phyloP scores from a whole-genome alignment of 208 protist species.

The Wallacemonas sp. region DNA sequence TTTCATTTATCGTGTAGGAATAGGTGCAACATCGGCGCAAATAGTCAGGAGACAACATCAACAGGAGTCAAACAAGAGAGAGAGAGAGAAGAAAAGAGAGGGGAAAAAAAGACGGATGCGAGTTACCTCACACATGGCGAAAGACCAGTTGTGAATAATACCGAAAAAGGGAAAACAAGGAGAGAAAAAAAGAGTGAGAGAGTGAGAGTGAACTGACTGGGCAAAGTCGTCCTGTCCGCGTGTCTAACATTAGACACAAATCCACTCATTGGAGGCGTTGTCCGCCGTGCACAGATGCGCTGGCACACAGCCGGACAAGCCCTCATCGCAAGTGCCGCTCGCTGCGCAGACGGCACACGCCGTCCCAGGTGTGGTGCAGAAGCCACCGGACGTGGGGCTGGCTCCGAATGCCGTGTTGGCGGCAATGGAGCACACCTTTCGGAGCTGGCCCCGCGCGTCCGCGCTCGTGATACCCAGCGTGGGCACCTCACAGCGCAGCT shows the following conservation, averaged over 20 bases:
- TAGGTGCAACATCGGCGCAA: no score
- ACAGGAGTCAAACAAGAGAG: background rate
- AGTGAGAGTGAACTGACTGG: background rate
- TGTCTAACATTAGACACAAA: background rate
- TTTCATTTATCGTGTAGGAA: no score
- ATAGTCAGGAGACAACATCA: no score
- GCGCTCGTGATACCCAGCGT: background rate
- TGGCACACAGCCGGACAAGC: slow-evolving; percentile 8
- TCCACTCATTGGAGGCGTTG: background rate
- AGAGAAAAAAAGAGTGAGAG: slow-evolving; percentile 5
- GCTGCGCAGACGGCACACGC: slow-evolving; percentile 36
- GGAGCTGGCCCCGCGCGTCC: background rate
- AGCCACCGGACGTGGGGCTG: slow-evolving; percentile 18
- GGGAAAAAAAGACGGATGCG: background rate
- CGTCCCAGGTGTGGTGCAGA: slow-evolving; percentile 33
- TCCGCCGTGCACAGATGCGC: background rate
- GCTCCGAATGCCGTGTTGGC: background rate
- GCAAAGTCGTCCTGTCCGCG: no score
- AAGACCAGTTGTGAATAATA: slow-evolving; percentile 15
- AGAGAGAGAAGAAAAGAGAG: background rate
- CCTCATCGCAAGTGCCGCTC: background rate
- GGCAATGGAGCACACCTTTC: slow-evolving; percentile 2
- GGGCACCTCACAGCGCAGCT: slow-evolving; percentile 29
- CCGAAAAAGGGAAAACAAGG: slow-evolving; percentile 19
- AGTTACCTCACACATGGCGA: background rate